phyloP scores from a whole-genome alignment of 805 yeast genomes.

The Candida ipomoeae region DNA sequence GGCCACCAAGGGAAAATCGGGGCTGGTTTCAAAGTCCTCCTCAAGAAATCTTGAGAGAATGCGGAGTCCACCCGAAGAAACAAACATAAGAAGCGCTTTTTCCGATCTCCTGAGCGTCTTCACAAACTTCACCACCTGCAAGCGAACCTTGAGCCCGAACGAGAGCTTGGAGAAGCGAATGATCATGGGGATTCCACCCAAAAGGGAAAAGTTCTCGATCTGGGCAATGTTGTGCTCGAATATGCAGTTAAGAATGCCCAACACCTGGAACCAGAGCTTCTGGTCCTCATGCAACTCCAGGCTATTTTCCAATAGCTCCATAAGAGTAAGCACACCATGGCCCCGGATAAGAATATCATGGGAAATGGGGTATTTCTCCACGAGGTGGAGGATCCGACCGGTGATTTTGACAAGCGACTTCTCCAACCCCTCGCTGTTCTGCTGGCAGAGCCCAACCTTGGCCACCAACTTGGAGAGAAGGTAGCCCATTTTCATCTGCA shows the following conservation, averaged over 20 bases:
- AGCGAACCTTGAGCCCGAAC: conserved; percentile 28
- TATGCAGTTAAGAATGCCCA: conserved; percentile 32
- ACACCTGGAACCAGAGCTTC: conserved; percentile 35
- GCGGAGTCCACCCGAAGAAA: conserved; percentile 44
- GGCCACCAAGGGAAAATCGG: conserved; percentile 35
- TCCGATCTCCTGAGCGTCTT: conserved; percentile 31
- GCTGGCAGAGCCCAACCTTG: conserved; percentile 28
- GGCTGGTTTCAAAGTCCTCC: conserved; percentile 40
- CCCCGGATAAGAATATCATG: conserved; percentile 38
- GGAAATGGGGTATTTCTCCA: conserved; percentile 37
- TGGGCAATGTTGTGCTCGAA: conserved; percentile 28
- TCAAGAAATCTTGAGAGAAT: conserved; percentile 43
- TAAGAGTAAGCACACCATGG: conserved; percentile 37
- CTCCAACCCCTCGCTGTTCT: conserved; percentile 29
- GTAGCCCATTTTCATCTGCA: conserved; percentile 38
- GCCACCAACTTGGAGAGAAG: conserved; percentile 29
- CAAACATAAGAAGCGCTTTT: conserved; percentile 35
- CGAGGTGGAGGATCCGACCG: conserved; percentile 35
- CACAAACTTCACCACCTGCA: conserved; percentile 37
- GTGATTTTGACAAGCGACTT: conserved; percentile 31
- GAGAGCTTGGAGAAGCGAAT: conserved; percentile 33
- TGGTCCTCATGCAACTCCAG: conserved; percentile 28
- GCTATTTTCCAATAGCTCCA: conserved; percentile 36
- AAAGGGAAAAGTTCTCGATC: conserved; percentile 39
- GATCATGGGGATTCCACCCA: conserved; percentile 42